Evolutionary conservation across 371 early-diverging fungal species (phyloP).

Genomic region (Apophysomyces sp.): DNA sequence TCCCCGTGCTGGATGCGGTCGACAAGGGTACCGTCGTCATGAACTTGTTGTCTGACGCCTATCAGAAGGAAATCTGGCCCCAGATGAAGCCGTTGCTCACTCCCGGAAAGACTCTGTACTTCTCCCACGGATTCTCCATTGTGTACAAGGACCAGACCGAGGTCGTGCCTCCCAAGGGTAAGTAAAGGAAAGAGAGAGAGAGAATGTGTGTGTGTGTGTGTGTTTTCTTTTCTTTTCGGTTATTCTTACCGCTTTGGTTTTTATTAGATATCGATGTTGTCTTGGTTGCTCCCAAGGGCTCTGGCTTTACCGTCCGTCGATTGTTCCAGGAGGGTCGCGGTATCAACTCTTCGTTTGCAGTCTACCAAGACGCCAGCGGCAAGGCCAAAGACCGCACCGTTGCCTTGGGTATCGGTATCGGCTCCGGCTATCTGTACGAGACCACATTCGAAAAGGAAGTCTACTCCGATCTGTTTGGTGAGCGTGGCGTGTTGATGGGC

Average conservation of each 20-base stretch:
- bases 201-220: neutral
- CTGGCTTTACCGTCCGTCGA: constrained; percentile 94
- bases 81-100: constrained; percentile 87
- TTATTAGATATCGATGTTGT: constrained; percentile 94
- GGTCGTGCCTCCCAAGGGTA: constrained; percentile 81
- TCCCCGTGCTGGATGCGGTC: constrained; percentile 91
- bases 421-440: constrained; percentile 96
- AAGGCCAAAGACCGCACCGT: constrained; percentile 91
- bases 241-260: neutral
- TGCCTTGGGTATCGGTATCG: constrained; percentile 94
- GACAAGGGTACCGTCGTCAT: constrained; percentile 90
- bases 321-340: constrained; percentile 96
- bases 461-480: constrained; percentile 95
- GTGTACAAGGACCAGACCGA: constrained; percentile 93
- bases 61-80: constrained; percentile 92
- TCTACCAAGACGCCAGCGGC: constrained; percentile 92
- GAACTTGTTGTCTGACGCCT: constrained; percentile 97
- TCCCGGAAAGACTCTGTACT: constrained; percentile 97
- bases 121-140: constrained; percentile 97
- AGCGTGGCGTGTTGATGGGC: constrained; percentile 98
- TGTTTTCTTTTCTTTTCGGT: neutral
- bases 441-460: constrained; percentile 97
- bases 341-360: constrained; percentile 96
- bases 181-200: neutral
- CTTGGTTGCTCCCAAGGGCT: constrained; percentile 95